Conservation (phyloP, 225 moss, liverwort and hornwort genomes). For the Sphagnum tenellum region DNA sequence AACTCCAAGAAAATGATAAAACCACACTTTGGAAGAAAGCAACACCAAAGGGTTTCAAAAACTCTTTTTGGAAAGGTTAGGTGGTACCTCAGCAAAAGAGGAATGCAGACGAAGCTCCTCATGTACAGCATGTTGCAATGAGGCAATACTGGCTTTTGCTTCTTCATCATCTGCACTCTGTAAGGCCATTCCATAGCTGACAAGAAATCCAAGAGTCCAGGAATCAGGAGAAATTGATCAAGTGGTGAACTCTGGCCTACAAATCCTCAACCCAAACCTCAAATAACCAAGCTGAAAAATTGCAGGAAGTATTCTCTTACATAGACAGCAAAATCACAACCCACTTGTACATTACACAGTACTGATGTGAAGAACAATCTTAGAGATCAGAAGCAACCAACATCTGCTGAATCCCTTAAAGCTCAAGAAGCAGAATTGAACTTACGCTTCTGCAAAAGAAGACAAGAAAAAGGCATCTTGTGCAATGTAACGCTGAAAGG, state of each 20-base stretch:
- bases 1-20: not conserved
- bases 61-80: no score
- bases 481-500: conserved; percentile 65
- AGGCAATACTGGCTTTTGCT: conserved; percentile 36
- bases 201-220: not conserved
- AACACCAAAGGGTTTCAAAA: no score
- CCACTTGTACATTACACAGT: not conserved
- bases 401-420: no score
- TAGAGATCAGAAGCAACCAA: no score
- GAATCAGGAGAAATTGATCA: not conserved
- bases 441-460: conserved; percentile 63
- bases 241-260: not conserved
- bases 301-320: not conserved
- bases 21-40: no score
- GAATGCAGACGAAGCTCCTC: conserved; percentile 72
- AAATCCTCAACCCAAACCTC: not conserved
- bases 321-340: not conserved
- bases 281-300: not conserved
- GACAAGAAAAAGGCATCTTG: conserved; percentile 73
- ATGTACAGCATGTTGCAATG: conserved; percentile 41
- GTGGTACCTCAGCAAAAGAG: conserved; percentile 33
- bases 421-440: not conserved
- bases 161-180: conserved; percentile 60
- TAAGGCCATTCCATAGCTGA: conserved; percentile 57
- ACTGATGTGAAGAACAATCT: no score